Conservation (phyloP, 495 filamentous ascomycete genomes). For the Podospora fimiseda region DNA sequence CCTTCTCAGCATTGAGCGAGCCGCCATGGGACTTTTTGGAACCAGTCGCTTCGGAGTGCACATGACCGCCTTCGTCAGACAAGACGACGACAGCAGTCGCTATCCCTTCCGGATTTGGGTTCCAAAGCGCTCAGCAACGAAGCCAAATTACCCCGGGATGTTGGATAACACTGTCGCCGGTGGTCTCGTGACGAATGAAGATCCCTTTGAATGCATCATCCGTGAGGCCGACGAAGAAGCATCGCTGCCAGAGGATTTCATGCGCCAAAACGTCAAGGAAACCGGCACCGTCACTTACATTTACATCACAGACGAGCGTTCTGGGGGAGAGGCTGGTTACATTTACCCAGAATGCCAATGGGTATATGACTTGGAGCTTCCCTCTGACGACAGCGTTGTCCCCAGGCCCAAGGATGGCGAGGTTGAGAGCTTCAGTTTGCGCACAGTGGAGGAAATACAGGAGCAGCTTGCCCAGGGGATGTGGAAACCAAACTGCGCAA, state of each 20-base stretch:
- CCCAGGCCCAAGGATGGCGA: constrained; percentile 78
- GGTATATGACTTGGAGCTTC: constrained; percentile 82
- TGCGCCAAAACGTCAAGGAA: constrained; percentile 50
- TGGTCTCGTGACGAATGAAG: constrained; percentile 74
- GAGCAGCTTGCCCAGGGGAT: constrained; percentile 60
- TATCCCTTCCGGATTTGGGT: constrained; percentile 75
- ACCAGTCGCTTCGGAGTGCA: constrained; percentile 86
- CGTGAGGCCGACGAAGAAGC: constrained; percentile 89
- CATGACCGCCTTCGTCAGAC: constrained; percentile 65
- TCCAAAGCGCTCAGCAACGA: constrained; percentile 63
- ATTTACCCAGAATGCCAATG: constrained; percentile 90
- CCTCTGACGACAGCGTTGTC: constrained; percentile 47
- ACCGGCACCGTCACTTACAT: constrained; percentile 78
- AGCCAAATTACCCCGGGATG: constrained; percentile 81
- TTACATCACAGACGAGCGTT: constrained; percentile 66
- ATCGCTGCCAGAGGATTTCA: constrained; percentile 63
- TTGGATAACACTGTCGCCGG: constrained; percentile 94
- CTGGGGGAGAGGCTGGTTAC: constrained; percentile 81
- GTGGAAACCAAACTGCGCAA: constrained; percentile 92
- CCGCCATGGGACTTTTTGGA: constrained; percentile 74
- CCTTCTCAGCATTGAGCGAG: constrained; percentile 72
- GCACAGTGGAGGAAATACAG: constrained; percentile 67
- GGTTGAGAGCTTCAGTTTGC: constrained; percentile 77
- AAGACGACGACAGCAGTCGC: constrained; percentile 37
- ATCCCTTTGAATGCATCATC: constrained; percentile 68